Base-by-base conservation (phyloP, 192 early-diverging fungal species). In the Dispira simplex region DNA sequence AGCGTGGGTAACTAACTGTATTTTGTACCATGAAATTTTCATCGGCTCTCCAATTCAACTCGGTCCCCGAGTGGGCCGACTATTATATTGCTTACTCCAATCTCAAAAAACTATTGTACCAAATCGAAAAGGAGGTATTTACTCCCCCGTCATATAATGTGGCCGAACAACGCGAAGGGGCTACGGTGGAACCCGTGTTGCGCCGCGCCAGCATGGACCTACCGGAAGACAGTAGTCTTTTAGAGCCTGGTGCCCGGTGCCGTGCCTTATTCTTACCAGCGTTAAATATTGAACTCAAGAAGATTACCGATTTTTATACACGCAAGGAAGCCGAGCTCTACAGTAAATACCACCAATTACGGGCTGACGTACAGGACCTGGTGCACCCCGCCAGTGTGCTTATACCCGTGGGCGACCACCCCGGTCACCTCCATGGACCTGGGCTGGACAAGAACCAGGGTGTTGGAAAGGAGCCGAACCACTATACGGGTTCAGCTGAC, bases 21-120 rank as follows among this genome's bases (percentile, higher is more conserved):
- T 6, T 4, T 51, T 51, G 23, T 8, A 51, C 23, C 54, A 93
- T 97, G 91, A 97, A 97, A 79, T 97, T 97, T 66, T 89, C 91
- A 23, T 87, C 90, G 71, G 83, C 86, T 26, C 79, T 97, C 53
- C 87, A 92, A 74, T 84, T 97, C 67, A 97, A 97, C 67, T 83
- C 89, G 44, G 88, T 90, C 43, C 88, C 88, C 62, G 88, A 90
- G 71, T 90, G 88, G 88, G 79, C 83, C 69, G 85, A 84, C 63
- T 81, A 85, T 66, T 90, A 90, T 66, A 44, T 90, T 59, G 81
- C 82, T 81, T 88, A 90, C 67, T 86, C 84, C 39, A 83, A 86
- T 63, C 73, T 90, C 48, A 90, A 90, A 66, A 90, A 87, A 68
- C 73, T 82, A 21, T 79, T 88, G 48, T 90, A 90, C 73, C 75